A percentile compares a stretch with the other conserved stretches of the same genome.
Conservation (phyloP, 148 eudicot species). For the Tetragonia tetragonoides region DNA sequence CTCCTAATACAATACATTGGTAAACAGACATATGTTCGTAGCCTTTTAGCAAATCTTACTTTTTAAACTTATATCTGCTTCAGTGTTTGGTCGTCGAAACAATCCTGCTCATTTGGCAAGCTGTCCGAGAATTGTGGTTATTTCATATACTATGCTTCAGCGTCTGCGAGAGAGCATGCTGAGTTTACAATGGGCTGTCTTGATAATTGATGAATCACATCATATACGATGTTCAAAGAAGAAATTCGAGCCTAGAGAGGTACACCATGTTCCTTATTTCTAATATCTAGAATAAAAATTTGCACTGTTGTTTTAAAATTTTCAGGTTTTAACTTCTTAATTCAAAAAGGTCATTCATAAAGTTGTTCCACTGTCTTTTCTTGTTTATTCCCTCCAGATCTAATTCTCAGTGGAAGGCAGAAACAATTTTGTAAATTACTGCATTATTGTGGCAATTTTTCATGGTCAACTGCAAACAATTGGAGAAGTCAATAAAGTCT, state of each 20-base stretch:
- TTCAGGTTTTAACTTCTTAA: neutral
- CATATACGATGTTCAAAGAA: slow-evolving; percentile 84
- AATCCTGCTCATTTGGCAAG: slow-evolving; percentile 72
- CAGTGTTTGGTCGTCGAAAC: slow-evolving; percentile 76
- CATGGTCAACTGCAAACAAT: too few species aligned
- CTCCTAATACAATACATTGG: neutral
- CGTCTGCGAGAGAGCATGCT: slow-evolving; percentile 70
- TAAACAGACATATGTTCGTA: neutral
- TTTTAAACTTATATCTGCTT: slow-evolving; percentile 4
- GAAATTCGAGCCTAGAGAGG: slow-evolving; percentile 76
- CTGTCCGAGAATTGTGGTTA: slow-evolving; percentile 79
- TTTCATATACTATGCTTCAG: slow-evolving; percentile 80
- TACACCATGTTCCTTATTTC: slow-evolving; percentile 24
- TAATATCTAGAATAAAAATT: neutral
- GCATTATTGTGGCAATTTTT: too few species aligned
- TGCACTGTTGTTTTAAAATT: neutral
- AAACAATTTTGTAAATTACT: too few species aligned
- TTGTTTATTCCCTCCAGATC: too few species aligned
- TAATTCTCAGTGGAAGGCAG: too few species aligned
- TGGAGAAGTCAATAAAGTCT: too few species aligned
- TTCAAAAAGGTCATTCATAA: neutral
- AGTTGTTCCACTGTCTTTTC: neutral
- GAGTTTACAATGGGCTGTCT: slow-evolving; percentile 64
- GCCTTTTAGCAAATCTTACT: neutral
- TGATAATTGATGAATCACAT: slow-evolving; percentile 96